phyloP scores from a whole-genome alignment of 2,329 filamentous ascomycete genomes.

The Apiospora hydei region DNA sequence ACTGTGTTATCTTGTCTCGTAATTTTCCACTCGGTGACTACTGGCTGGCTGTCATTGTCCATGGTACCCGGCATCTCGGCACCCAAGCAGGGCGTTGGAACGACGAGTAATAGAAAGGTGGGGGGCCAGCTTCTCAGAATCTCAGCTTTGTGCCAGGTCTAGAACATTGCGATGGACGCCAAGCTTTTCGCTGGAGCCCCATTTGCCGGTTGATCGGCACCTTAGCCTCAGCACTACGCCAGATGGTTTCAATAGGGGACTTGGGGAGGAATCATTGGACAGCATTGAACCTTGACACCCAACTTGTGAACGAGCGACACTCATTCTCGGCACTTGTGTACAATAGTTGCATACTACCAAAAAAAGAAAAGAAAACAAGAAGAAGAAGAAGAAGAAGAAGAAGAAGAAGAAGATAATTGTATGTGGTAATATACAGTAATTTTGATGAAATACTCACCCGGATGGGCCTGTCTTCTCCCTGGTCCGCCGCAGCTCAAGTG shows the following conservation, averaged over 20 bases:
- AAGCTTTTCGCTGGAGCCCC: neutral
- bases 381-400: too few species aligned
- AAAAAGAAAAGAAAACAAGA: too few species aligned
- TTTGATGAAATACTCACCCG: neutral
- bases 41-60: neutral
- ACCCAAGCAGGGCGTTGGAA: neutral
- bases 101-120: neutral
- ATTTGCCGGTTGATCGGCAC: slow-evolving; percentile 20
- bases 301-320: neutral
- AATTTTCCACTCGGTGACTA: neutral
- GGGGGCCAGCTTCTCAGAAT: neutral
- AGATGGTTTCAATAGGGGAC: neutral
- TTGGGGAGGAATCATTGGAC: neutral
- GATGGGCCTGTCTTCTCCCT: neutral
- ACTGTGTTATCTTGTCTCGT: neutral
- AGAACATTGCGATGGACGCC: slow-evolving; percentile 5
- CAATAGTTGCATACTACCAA: too few species aligned
- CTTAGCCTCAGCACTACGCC: neutral
- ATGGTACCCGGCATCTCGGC: slow-evolving; percentile 18
- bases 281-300: neutral
- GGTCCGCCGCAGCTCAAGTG: neutral
- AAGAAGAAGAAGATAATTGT: neutral
- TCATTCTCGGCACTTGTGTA: too few species aligned
- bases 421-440: neutral
- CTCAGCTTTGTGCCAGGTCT: slow-evolving; percentile 1